Evolutionary conservation across 176 grass and related monocot genomes (phyloP).

Genomic region (Puya raimondii): DNA sequence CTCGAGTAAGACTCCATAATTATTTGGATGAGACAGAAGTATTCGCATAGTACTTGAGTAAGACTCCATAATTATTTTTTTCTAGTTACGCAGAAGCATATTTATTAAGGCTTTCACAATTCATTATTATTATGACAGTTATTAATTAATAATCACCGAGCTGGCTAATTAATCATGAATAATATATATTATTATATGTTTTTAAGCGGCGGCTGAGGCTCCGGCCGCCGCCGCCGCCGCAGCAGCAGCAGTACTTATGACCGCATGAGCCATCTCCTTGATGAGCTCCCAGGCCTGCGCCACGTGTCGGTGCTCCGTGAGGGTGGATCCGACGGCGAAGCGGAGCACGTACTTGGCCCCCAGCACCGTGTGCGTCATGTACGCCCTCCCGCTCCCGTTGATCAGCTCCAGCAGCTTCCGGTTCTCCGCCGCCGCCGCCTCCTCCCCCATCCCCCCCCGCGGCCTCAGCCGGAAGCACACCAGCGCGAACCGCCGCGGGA

Average conservation of each 20-base stretch:
- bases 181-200: too few relatives aligned
- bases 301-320: conserved; percentile 35
- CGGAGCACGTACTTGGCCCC: conserved; percentile 32
- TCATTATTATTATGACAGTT: too few relatives aligned
- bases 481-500: conserved; percentile 20
- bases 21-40: too few relatives aligned
- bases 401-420: conserved; percentile 27
- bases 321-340: conserved; percentile 32
- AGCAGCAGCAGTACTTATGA: background rate
- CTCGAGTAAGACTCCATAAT: too few relatives aligned
- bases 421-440: conserved; percentile 13
- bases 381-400: conserved; percentile 23
- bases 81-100: too few relatives aligned
- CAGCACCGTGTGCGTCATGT: conserved; percentile 33
- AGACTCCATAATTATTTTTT: too few relatives aligned
- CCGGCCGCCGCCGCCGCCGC: too few relatives aligned
- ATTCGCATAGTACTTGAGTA: too few relatives aligned
- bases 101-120: too few relatives aligned
- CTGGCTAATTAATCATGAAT: too few relatives aligned
- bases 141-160: too few relatives aligned
- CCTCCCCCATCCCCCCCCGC: background rate
- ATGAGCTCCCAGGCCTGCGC: conserved; percentile 34
- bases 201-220: too few relatives aligned
- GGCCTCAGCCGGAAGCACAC: conserved; percentile 43
- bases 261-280: conserved; percentile 17